Conservation (phyloP, 2,329 filamentous ascomycete species). For the Emergomyces pasteurianus region DNA sequence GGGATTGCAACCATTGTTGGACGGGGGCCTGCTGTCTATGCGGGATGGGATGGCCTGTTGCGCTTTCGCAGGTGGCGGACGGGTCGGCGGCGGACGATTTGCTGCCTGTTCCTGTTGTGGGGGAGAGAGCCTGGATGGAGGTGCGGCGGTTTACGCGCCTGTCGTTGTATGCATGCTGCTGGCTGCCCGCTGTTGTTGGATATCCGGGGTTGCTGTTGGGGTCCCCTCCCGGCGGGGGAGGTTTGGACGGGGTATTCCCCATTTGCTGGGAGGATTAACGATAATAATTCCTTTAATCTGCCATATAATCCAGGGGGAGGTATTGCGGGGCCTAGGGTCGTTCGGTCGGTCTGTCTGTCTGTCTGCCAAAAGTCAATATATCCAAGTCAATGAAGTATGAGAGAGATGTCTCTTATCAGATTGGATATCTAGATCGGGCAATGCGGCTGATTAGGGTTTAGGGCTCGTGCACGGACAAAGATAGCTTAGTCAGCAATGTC, state of each 20-base stretch:
- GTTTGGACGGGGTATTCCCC: conserved; percentile 39
- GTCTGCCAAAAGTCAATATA: too few species aligned
- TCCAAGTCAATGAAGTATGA: too few species aligned
- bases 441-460: neutral
- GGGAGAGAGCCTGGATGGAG: conserved; percentile 30
- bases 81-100: conserved; percentile 33
- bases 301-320: neutral
- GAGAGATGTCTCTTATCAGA: neutral
- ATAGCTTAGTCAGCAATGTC: too few species aligned
- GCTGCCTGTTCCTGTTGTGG: conserved; percentile 11
- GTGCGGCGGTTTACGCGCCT: conserved; percentile 29
- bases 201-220: conserved; percentile 12
- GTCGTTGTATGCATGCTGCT: conserved; percentile 12
- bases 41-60: conserved; percentile 27
- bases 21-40: conserved; percentile 24
- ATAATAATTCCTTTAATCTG: neutral
- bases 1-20: conserved; percentile 29
- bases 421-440: neutral
- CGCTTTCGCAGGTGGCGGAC: conserved; percentile 32
- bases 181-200: conserved; percentile 12
- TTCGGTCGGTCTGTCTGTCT: too few species aligned
- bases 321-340: too few species aligned
- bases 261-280: conserved; percentile 15
- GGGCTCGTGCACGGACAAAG: neutral
- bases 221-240: conserved; percentile 19